Evolutionary conservation across 2,329 filamentous ascomycete species (phyloP), one percentile per base, ranked within the genome.

Genomic region (Fusarium verrucosum): DNA sequence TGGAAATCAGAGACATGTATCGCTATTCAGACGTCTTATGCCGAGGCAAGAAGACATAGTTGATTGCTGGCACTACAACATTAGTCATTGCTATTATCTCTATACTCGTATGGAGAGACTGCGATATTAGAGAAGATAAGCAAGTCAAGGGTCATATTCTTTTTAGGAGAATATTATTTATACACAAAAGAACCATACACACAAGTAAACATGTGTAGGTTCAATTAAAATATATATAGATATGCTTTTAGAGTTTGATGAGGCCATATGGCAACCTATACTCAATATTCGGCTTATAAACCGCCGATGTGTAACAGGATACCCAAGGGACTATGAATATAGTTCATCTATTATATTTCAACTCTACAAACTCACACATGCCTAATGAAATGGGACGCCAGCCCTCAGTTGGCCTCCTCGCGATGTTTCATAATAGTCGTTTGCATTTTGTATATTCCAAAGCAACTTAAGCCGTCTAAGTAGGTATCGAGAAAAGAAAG

Each of bases 91-190:
- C 26, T 17, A 17, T 62, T 30, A 23, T 58, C 16, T 42, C 23
- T 1, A 22, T 33, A 3, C 13, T 23, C 30, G 20, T 52, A 4
- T 52, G 45, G 36, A 35, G 26, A 19, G 22, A 43, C 8, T 38
- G 43, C 8, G 32, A 44, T 4, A 32, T 11, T 32, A 28, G n/a
- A n/a, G 33, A 44, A 10, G n/a, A 36, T 2, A 52, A 62, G 22
- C 42, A 52, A 22, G 43, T 36, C 7, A 54, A 58, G 43, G 53
- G 53, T 2, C 32, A 28, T 25, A 42, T 58, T 19, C 10, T 13
- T 10, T 10, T 3, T 30, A 30, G n/a, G n/a, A n/a, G n/a, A 30
- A 30, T 28, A 28, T 10, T 28, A 30, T 7, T 4, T 14, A 13
- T 11, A 16, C 26, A 30, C 4, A 16, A 16, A 14, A 30, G 4